Evolutionary conservation across 2,329 filamentous ascomycete genomes (phyloP).

Genomic region (Coniochaeta sp.): DNA sequence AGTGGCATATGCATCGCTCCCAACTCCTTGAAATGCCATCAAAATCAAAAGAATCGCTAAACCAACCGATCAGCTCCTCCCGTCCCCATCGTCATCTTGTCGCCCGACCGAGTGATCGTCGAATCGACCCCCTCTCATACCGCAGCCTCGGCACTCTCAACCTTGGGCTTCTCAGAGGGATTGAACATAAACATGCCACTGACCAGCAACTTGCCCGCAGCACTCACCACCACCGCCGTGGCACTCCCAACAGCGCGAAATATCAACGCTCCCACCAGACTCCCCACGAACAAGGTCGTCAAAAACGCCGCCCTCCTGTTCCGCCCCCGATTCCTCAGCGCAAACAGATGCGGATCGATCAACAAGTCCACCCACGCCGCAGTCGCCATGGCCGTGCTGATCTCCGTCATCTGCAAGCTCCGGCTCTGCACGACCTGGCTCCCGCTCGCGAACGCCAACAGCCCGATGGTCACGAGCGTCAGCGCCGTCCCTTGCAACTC

Average conservation of each 20-base stretch:
- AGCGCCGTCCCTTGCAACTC: conserved; percentile 22
- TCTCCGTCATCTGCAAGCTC: conserved; percentile 49
- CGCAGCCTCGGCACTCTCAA: conserved; percentile 5
- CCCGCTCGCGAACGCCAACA: conserved; percentile 49
- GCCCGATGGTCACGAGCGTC: conserved; percentile 37
- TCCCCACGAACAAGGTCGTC: conserved; percentile 36
- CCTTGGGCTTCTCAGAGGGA: conserved; percentile 21
- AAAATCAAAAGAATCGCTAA: too few species aligned
- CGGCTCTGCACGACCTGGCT: conserved; percentile 53
- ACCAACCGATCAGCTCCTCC: too few species aligned
- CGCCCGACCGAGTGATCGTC: too few species aligned
- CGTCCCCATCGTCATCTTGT: too few species aligned
- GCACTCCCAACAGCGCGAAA: conserved; percentile 35
- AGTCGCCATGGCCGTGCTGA: conserved; percentile 59
- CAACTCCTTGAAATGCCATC: too few species aligned
- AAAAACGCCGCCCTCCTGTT: conserved; percentile 45
- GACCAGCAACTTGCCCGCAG: conserved; percentile 36
- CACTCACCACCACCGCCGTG: conserved; percentile 35
- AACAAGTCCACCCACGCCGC: conserved; percentile 55
- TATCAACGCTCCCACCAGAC: conserved; percentile 43
- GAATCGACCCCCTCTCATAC: too few species aligned
- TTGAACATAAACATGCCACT: conserved; percentile 37
- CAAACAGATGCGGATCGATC: conserved; percentile 45
- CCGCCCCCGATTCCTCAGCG: conserved; percentile 37
- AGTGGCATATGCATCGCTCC: too few species aligned